These are phyloP conservation scores for Gastrodia elata DNA, from an alignment of 106 monocot genomes.

Conservation along the genomic window DNA sequence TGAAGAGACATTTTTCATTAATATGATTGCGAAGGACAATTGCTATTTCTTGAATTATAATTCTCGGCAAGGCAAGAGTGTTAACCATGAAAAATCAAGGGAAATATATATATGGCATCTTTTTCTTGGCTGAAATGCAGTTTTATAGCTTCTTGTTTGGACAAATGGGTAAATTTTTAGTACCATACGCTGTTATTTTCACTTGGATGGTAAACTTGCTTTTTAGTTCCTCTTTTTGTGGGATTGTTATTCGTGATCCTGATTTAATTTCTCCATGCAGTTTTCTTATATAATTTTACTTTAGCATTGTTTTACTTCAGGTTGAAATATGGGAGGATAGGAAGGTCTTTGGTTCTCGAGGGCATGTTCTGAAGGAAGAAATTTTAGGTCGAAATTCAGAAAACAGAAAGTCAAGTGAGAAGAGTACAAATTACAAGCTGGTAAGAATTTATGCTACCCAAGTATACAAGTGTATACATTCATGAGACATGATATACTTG, in stretches of 20 bases:
- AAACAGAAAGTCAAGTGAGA: constrained; percentile 29
- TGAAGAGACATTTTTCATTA: too few relatives aligned
- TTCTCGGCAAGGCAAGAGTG: too few relatives aligned
- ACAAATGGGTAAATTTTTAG: background rate
- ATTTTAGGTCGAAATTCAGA: constrained; percentile 43
- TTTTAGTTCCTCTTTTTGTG: background rate
- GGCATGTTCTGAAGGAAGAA: constrained; percentile 79
- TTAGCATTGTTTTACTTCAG: constrained; percentile 19
- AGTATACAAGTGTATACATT: background rate
- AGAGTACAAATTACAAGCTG: constrained; percentile 23
- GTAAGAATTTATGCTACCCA: constrained; percentile 27
- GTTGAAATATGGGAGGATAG: constrained; percentile 96
- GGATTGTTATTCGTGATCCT: background rate
- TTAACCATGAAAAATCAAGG: too few relatives aligned
- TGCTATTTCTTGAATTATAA: too few relatives aligned
- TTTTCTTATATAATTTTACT: background rate
- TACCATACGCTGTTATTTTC: background rate
- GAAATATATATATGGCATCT: too few relatives aligned
- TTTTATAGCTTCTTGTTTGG: background rate
- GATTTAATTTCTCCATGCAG: background rate
- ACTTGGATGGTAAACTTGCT: background rate
- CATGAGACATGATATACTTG: background rate
- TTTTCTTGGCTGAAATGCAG: background rate
- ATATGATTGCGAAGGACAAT: too few relatives aligned
- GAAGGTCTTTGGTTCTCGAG: constrained; percentile 83